Percentiles rank a stretch among this genome's conserved stretches.
phyloP scores from a whole-genome alignment of 1,284 basidiomycete species.

The Tilletiaria anomala region DNA sequence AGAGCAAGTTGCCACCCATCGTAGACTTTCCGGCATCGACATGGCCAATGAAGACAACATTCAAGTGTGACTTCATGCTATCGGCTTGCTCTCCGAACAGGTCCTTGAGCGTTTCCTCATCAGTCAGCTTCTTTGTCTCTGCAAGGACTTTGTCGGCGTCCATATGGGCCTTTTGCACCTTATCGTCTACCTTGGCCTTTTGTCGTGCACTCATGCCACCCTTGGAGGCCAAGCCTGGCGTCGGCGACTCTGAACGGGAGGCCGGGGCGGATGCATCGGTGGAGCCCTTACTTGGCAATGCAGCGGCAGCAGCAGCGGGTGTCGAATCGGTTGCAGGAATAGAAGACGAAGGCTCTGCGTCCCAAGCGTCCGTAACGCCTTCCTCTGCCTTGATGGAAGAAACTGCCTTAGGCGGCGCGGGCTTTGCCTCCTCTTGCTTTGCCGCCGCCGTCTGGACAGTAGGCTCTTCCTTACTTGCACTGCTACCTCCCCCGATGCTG shows the following conservation, averaged over 20 bases:
- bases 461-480: conserved; percentile 11
- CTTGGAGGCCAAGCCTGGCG: conserved; percentile 3
- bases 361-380: conserved; percentile 1
- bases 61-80: conserved; percentile 34
- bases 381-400: conserved; percentile 2
- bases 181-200: conserved; percentile 12
- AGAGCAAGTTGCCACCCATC: conserved; percentile 37
- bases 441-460: conserved; percentile 7
- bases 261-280: conserved; percentile 9
- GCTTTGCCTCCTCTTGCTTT: conserved; percentile 13
- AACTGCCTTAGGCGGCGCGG: conserved; percentile 9
- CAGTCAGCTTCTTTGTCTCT: conserved; percentile 33
- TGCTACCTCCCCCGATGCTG: conserved; percentile 5
- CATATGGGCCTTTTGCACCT: conserved; percentile 25
- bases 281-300: conserved; percentile 7
- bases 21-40: conserved; percentile 40
- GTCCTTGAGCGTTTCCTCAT: conserved; percentile 38
- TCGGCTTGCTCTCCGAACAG: conserved; percentile 35
- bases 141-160: conserved; percentile 34
- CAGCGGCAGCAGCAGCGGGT: conserved; percentile 7
- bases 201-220: conserved; percentile 6
- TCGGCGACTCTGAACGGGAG: not conserved
- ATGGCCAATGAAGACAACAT: conserved; percentile 39
- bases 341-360: not conserved
- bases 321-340: conserved; percentile 1